phyloP scores from a whole-genome alignment of 116 monocot species.

The Papilionanthe hybrid region DNA sequence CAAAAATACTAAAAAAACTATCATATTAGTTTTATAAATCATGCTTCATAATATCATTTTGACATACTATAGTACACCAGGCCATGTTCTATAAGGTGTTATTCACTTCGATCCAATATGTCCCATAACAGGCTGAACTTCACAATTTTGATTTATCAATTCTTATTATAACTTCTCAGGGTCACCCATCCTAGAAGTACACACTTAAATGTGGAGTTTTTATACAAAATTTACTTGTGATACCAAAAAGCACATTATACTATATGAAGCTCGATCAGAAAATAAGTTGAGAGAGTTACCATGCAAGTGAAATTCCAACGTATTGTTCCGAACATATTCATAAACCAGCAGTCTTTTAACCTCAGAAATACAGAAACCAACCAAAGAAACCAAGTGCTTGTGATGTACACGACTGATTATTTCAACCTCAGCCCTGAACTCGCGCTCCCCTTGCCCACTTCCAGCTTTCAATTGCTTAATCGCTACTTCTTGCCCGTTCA shows the following conservation, averaged over 20 bases:
- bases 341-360: slow-evolving; percentile 66
- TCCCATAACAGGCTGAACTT: too few species aligned
- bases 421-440: slow-evolving; percentile 80
- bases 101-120: too few species aligned
- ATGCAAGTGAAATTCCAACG: slow-evolving; percentile 78
- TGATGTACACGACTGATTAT: slow-evolving; percentile 87
- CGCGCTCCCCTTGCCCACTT: slow-evolving; percentile 81
- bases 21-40: neutral
- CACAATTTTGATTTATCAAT: too few species aligned
- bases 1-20: neutral
- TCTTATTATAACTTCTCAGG: too few species aligned
- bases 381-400: slow-evolving; percentile 70
- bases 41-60: neutral
- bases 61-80: neutral
- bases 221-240: too few species aligned
- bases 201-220: too few species aligned
- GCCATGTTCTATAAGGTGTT: too few species aligned
- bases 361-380: slow-evolving; percentile 68
- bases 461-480: slow-evolving; percentile 66
- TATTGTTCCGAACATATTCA: slow-evolving; percentile 79
- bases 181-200: too few species aligned
- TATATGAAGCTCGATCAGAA: neutral
- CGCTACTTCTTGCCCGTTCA: slow-evolving; percentile 73
- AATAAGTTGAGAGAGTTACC: slow-evolving; percentile 33
- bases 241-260: too few species aligned